Conservation (phyloP, 305 asterid genomes). For the Fraxinus albicans region DNA sequence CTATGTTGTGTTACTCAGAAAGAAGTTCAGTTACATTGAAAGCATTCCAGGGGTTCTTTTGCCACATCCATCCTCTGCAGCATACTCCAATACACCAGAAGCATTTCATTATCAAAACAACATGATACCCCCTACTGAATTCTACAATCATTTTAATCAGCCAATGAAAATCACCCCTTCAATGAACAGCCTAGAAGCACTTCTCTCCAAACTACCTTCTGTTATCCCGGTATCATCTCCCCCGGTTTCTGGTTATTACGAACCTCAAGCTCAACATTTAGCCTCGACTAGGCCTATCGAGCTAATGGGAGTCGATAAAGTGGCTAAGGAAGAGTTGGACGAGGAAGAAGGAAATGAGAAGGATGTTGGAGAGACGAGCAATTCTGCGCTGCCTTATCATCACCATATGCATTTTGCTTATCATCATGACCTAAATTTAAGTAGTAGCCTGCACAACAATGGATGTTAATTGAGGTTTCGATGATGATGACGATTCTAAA, state of each 20-base stretch:
- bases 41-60: constrained; percentile 94
- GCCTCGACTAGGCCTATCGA: constrained; percentile 35
- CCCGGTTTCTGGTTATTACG: constrained; percentile 26
- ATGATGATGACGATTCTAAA: background rate
- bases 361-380: constrained; percentile 44
- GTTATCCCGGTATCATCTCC: constrained; percentile 51
- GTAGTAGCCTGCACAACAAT: constrained; percentile 56
- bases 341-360: constrained; percentile 40
- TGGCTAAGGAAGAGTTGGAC: constrained; percentile 52
- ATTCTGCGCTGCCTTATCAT: constrained; percentile 37
- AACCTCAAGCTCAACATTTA: constrained; percentile 37
- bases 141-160: constrained; percentile 39
- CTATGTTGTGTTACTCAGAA: constrained; percentile 84
- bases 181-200: constrained; percentile 97
- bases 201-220: constrained; percentile 86
- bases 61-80: constrained; percentile 89
- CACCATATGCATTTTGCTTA: constrained; percentile 50
- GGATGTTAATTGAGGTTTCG: constrained; percentile 23
- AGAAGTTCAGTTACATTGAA: constrained; percentile 85
- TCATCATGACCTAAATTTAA: constrained; percentile 69
- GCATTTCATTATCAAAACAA: constrained; percentile 54
- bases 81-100: constrained; percentile 54
- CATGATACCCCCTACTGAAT: constrained; percentile 25
- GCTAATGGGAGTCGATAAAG: constrained; percentile 40
- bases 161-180: constrained; percentile 77